phyloP scores from a whole-genome alignment of 2,329 filamentous ascomycete genomes.

The Penicillium concentricum region DNA sequence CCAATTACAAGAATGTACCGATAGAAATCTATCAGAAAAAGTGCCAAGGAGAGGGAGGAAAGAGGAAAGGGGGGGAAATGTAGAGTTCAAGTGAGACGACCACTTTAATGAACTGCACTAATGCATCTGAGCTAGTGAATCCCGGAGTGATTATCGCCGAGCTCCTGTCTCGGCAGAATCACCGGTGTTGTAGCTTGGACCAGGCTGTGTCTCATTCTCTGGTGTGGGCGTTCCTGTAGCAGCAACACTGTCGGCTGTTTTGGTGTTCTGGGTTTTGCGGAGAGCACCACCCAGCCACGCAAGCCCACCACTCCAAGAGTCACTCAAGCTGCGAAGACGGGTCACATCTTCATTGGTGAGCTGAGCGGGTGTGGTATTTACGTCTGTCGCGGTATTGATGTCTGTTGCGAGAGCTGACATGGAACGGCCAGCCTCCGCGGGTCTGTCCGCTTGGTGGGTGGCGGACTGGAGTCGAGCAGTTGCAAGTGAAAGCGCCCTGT shows the following conservation, averaged over 20 bases:
- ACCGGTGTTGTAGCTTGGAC: background rate
- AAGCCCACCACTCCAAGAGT: constrained; percentile 37
- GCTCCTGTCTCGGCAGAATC: constrained; percentile 4
- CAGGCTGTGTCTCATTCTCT: background rate
- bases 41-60: background rate
- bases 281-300: constrained; percentile 38
- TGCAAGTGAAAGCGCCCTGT: constrained; percentile 22
- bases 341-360: constrained; percentile 19
- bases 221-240: constrained; percentile 15
- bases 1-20: constrained; percentile 19
- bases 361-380: constrained; percentile 5
- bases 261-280: constrained; percentile 14
- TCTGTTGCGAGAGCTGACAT: constrained; percentile 24
- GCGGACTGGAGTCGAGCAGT: constrained; percentile 30
- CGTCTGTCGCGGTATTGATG: constrained; percentile 10
- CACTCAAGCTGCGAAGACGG: constrained; percentile 39
- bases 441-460: constrained; percentile 19
- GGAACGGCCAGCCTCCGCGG: constrained; percentile 21
- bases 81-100: constrained; percentile 20
- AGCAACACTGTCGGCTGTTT: constrained; percentile 8
- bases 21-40: constrained; percentile 8
- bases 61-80: background rate
- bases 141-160: constrained; percentile 8
- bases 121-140: background rate
- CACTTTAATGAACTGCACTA: constrained; percentile 16